phyloP scores from a whole-genome alignment of 2,329 filamentous ascomycete genomes.

The Talaromyces islandicus region DNA sequence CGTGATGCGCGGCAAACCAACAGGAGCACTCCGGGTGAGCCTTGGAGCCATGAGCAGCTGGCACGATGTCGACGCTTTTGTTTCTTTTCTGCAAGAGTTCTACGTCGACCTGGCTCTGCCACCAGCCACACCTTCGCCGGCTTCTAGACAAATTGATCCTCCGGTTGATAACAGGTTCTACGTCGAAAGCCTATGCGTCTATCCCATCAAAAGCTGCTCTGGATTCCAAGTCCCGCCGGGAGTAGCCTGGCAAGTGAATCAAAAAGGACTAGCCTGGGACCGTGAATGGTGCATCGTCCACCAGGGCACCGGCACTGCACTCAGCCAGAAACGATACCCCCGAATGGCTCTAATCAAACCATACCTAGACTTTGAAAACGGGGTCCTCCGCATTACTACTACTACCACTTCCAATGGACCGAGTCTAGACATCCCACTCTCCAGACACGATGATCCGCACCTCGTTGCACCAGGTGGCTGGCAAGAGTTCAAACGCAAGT shows the following conservation, averaged over 20 bases:
- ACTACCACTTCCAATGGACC: slow-evolving; percentile 25
- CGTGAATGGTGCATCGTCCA: slow-evolving; percentile 95
- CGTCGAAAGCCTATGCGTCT: slow-evolving; percentile 66
- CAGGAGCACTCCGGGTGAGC: slow-evolving; percentile 78
- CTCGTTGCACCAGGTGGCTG: slow-evolving; percentile 62
- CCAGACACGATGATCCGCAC: slow-evolving; percentile 21
- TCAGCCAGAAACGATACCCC: slow-evolving; percentile 85
- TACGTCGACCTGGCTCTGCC: slow-evolving; percentile 42
- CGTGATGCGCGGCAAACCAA: slow-evolving; percentile 76
- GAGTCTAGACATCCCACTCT: slow-evolving; percentile 31
- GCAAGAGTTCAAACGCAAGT: slow-evolving; percentile 25
- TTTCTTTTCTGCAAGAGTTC: slow-evolving; percentile 67
- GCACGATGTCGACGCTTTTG: slow-evolving; percentile 65
- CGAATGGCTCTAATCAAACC: slow-evolving; percentile 81
- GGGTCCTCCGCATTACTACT: slow-evolving; percentile 55
- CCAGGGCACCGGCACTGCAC: slow-evolving; percentile 70
- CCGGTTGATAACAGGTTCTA: slow-evolving; percentile 32
- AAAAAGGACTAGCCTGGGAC: slow-evolving; percentile 87
- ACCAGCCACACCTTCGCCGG: slow-evolving; percentile 13
- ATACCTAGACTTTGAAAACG: slow-evolving; percentile 61
- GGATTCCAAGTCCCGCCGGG: slow-evolving; percentile 64
- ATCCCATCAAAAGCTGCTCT: slow-evolving; percentile 91
- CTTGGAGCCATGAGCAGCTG: slow-evolving; percentile 83
- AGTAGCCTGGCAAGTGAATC: slow-evolving; percentile 66
- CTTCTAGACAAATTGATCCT: slow-evolving; percentile 4